Evolutionary conservation across 2,329 filamentous ascomycete species (phyloP), one percentile per base, ranked within the genome.

Genomic region (Zymoseptoria passerinii): DNA sequence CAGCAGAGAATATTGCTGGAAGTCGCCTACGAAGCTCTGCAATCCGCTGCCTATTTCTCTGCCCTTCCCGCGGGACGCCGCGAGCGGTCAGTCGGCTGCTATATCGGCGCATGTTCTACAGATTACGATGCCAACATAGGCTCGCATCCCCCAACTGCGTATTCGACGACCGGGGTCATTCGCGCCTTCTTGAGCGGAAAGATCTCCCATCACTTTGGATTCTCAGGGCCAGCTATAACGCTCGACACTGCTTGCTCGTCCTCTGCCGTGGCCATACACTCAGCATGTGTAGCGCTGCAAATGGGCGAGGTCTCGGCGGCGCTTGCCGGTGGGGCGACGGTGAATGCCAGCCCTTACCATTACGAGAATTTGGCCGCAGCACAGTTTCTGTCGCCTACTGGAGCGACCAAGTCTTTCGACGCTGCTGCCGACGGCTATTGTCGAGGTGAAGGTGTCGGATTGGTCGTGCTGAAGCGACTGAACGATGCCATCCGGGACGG

Each of bases 371-470:
- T 77, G 8, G 70, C 66, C 2, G 68, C 65, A 0, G 77, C 71
- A 0, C 67, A 68, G 2, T 78, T 80, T 55, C 64, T 80, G 0
- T 77, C 73, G 16, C 70, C 71, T 0, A 77, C 73, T 1, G 77
- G 79, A 0, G 69, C 75, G 9, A 83, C 80, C 61, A 80, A 80
- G 53, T 68, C 68, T 8, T 74, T 73, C 51, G 58, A 61, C 50
- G 62, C 49, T 28, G 23, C 27, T 69, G 68, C 1, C 13, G 58
- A 64, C 35, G 62, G 60, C 4, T 64, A 64, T 62, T 84, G 2
- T 67, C 66, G 69, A 20, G 68, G 59, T 20, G 69, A 70, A 16
- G 67, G 60, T 16, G 56, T 67, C 2, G 67, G 56, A 2, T 29
- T 62, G 2, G 58, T 70, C n/a, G 54, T 70, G 8, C 52, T 71